These are phyloP conservation scores for Takashimella tepidaria DNA, from an alignment of 1,284 basidiomycete species.

Conservation along the genomic window DNA sequence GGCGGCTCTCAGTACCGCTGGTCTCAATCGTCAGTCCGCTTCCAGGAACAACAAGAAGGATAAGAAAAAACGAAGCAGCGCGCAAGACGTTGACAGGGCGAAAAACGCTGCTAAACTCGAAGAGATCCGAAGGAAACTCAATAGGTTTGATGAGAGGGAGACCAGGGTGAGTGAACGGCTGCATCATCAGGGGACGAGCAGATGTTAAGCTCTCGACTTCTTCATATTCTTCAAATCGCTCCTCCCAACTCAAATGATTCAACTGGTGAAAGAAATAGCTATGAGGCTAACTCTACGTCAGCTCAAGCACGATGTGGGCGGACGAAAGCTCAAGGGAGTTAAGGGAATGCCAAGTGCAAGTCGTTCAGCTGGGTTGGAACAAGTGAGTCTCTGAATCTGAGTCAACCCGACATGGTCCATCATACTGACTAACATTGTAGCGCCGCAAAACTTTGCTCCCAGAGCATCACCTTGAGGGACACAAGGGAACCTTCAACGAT, in stretches of 20 bases:
- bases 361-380: conserved; percentile 83
- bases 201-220: no score
- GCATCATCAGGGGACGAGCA: no score
- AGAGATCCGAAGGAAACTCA: conserved; percentile 77
- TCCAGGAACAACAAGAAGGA: conserved; percentile 52
- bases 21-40: conserved; percentile 57
- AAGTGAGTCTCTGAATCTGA: conserved; percentile 55
- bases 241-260: no score
- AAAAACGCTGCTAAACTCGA: conserved; percentile 73
- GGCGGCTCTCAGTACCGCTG: conserved; percentile 69
- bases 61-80: conserved; percentile 58
- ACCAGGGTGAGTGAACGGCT: conserved; percentile 54
- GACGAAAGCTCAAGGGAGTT: conserved; percentile 76
- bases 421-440: conserved; percentile 47
- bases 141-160: conserved; percentile 89
- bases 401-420: not conserved
- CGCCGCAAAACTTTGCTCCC: conserved; percentile 81
- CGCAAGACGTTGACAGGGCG: conserved; percentile 67
- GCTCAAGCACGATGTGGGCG: conserved; percentile 87
- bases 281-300: conserved; percentile 1
- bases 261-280: not conserved
- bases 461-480: conserved; percentile 66
- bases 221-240: no score
- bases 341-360: conserved; percentile 76
- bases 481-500: conserved; percentile 84